phyloP scores from a whole-genome alignment of 495 filamentous ascomycete species.

The Talaromyces stipitatus region DNA sequence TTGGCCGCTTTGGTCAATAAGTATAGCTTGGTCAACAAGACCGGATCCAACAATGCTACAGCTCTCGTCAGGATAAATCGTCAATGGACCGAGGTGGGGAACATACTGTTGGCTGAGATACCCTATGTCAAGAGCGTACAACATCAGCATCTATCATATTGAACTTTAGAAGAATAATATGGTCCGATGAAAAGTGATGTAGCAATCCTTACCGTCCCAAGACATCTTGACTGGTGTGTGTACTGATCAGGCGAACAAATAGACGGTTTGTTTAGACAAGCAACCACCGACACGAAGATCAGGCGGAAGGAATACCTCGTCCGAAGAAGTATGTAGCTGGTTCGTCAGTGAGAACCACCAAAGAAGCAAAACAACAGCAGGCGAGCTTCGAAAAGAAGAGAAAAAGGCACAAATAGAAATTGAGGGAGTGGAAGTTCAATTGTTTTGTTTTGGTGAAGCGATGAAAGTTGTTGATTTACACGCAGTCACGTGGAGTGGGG shows the following conservation, averaged over 20 bases:
- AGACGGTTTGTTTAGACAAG: neutral
- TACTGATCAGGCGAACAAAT: neutral
- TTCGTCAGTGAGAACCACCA: neutral
- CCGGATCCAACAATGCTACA: neutral
- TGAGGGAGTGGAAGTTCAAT: too few species aligned
- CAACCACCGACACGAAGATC: neutral
- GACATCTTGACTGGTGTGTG: neutral
- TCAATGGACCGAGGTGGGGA: neutral
- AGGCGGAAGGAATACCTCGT: neutral
- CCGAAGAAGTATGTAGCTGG: neutral
- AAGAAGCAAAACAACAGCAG: neutral
- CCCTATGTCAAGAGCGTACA: neutral
- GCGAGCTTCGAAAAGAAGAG: neutral
- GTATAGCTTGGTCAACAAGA: conserved; percentile 2
- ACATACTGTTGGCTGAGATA: neutral
- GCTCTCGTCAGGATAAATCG: neutral
- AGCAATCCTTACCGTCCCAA: conserved; percentile 3
- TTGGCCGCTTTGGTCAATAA: neutral
- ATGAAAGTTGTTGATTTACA: neutral
- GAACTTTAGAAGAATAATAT: neutral
- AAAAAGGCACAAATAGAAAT: neutral
- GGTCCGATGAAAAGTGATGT: neutral
- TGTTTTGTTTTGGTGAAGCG: neutral
- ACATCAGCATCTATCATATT: neutral
- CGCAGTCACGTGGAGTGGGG: neutral